Percentiles rank a stretch among this genome's conserved stretches.
These are phyloP conservation scores for Colletotrichum sp. DNA, from an alignment of 2,329 filamentous ascomycete genomes.

Conservation along the genomic window DNA sequence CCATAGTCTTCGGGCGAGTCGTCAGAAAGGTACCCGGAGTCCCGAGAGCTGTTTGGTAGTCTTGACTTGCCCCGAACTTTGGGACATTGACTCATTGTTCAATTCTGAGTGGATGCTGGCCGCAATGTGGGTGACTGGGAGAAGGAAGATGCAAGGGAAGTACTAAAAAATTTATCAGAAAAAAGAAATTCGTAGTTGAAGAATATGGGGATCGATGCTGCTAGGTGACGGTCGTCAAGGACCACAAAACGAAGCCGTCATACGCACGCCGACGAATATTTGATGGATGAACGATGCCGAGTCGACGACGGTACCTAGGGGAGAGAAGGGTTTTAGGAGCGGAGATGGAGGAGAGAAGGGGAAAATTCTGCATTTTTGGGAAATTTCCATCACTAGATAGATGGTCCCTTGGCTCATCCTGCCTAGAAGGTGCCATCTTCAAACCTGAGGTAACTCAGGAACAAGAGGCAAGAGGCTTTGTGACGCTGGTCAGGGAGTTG, in stretches of 20 bases:
- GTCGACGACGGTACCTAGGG: not conserved
- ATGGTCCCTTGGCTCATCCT: not conserved
- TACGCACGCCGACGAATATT: not conserved
- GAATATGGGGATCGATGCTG: not conserved
- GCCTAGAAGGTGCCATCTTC: not conserved
- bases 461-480: not conserved
- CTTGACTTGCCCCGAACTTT: not conserved
- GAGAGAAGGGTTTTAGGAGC: not conserved
- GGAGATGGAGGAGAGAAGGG: not conserved
- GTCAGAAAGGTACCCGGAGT: not conserved
- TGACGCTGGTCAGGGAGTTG: not conserved
- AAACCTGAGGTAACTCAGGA: rapidly evolving
- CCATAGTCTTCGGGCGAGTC: not conserved
- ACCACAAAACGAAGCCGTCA: not conserved
- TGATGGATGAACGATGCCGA: not conserved
- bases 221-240: not conserved
- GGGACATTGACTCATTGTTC: not conserved
- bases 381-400: not conserved
- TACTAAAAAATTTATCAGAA: too few relatives aligned
- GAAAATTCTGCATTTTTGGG: not conserved
- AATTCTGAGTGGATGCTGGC: too few relatives aligned
- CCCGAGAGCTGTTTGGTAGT: not conserved
- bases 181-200: not conserved
- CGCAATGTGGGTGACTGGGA: not conserved
- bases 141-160: not conserved